Percentiles rank a stretch among this genome's conserved stretches.
Evolutionary conservation across 495 filamentous ascomycete genomes (phyloP).

Genomic region (Melanomma pulvis-pyrius): DNA sequence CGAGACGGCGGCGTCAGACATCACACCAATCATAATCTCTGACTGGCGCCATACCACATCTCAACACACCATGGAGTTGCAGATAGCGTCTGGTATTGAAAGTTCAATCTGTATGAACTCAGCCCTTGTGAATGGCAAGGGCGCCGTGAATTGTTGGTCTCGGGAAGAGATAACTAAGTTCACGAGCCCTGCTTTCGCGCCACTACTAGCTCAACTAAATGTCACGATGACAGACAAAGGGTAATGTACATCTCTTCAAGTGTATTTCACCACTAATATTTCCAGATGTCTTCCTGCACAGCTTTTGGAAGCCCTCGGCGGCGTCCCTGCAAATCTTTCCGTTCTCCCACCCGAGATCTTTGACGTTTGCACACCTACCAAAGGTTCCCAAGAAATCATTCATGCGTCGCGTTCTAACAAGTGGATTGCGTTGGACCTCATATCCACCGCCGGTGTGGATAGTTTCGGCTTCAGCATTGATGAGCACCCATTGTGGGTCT

Average conservation of each 20-base stretch:
- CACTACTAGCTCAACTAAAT: constrained; percentile 41
- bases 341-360: constrained; percentile 17
- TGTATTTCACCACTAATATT: background rate
- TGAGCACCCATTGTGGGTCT: constrained; percentile 50
- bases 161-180: constrained; percentile 42
- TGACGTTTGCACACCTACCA: constrained; percentile 48
- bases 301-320: background rate
- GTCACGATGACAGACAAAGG: constrained; percentile 55
- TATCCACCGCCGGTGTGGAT: constrained; percentile 49
- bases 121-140: constrained; percentile 58
- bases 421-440: constrained; percentile 56
- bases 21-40: constrained; percentile 54
- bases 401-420: constrained; percentile 18
- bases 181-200: constrained; percentile 42
- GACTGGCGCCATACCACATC: constrained; percentile 60
- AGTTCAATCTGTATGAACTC: constrained; percentile 52
- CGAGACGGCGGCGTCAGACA: constrained; percentile 49
- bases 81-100: constrained; percentile 40
- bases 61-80: constrained; percentile 45
- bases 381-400: constrained; percentile 48
- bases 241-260: constrained; percentile 38
- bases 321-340: background rate
- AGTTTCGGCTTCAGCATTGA: constrained; percentile 52
- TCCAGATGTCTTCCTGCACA: constrained; percentile 7
- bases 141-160: constrained; percentile 53